Conservation (phyloP, 2,329 filamentous ascomycete genomes). For the Aspergillus arachidicola region DNA sequence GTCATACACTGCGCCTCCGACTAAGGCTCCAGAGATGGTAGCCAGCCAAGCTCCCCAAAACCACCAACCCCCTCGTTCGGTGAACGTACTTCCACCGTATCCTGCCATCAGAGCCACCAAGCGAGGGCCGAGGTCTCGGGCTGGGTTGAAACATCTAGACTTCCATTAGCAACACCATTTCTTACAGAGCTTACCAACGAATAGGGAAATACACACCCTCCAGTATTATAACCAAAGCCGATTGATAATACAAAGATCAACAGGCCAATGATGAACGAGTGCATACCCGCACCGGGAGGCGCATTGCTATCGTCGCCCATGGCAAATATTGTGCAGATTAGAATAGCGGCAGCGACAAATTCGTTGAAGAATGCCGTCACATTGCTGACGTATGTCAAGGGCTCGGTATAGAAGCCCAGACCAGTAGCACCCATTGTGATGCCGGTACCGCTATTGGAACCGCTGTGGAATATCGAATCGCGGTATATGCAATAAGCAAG, state of each 20-base stretch:
- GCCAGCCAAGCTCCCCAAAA: constrained; percentile 40
- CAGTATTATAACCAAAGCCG: constrained; percentile 39
- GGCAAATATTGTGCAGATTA: constrained; percentile 37
- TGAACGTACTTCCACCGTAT: constrained; percentile 33
- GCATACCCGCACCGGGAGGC: constrained; percentile 48
- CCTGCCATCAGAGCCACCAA: constrained; percentile 36
- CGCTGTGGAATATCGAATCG: constrained; percentile 34
- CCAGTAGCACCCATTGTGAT: constrained; percentile 13
- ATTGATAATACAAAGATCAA: constrained; percentile 17
- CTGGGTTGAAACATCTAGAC: constrained; percentile 36
- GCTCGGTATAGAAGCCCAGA: constrained; percentile 15
- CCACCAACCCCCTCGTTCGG: constrained; percentile 35
- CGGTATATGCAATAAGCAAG: constrained; percentile 41
- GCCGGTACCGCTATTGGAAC: constrained; percentile 17
- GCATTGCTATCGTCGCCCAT: constrained; percentile 48
- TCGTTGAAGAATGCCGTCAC: constrained; percentile 42
- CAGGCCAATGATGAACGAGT: constrained; percentile 32
- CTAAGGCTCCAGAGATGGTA: constrained; percentile 34
- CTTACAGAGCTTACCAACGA: background rate
- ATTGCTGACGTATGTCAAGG: constrained; percentile 23
- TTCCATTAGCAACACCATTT: background rate
- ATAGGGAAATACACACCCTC: constrained; percentile 23
- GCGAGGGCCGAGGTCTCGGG: constrained; percentile 39
- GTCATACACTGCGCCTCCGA: constrained; percentile 39
- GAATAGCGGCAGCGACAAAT: constrained; percentile 37